Percentiles rank a stretch among this genome's conserved stretches.
phyloP scores from a whole-genome alignment of 1,284 basidiomycete species.

The Trametes polyzona region DNA sequence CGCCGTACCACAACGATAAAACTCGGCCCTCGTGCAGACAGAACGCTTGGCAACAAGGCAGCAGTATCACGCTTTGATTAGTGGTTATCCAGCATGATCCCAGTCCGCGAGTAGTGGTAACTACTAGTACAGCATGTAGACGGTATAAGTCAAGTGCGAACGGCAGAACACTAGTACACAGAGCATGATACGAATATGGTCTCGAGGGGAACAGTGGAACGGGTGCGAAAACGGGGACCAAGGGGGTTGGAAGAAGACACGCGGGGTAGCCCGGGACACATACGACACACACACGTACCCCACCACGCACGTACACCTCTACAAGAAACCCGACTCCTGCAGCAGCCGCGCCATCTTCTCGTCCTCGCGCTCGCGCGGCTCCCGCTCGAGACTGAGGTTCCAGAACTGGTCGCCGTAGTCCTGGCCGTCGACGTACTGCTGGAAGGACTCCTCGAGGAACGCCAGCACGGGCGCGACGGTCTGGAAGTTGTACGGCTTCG shows the following conservation, averaged over 20 bases:
- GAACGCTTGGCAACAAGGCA: too few relatives aligned
- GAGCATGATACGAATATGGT: constrained; percentile 20
- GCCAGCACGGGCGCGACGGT: constrained; percentile 69
- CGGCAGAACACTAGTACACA: constrained; percentile 25
- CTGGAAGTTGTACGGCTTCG: constrained; percentile 86
- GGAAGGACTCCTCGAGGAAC: constrained; percentile 81
- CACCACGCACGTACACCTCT: constrained; percentile 26
- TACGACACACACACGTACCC: background rate
- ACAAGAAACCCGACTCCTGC: constrained; percentile 89
- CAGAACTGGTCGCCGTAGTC: constrained; percentile 68
- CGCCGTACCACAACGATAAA: too few relatives aligned
- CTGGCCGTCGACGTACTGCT: constrained; percentile 60
- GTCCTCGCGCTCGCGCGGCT: constrained; percentile 93
- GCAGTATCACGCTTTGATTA: constrained; percentile 14
- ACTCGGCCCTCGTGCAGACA: too few relatives aligned
- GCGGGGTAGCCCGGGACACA: constrained; percentile 2
- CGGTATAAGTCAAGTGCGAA: constrained; percentile 27
- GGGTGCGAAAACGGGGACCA: background rate
- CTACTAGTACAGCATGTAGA: constrained; percentile 30
- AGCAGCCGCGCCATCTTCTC: constrained; percentile 90
- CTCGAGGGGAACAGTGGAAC: constrained; percentile 7
- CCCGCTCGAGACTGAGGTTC: constrained; percentile 82
- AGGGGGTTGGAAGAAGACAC: constrained; percentile 6
- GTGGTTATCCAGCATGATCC: constrained; percentile 26
- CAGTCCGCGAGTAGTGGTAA: constrained; percentile 27